phyloP scores from a whole-genome alignment of 805 yeast genomes.

The Jamesozyma hellenica region DNA sequence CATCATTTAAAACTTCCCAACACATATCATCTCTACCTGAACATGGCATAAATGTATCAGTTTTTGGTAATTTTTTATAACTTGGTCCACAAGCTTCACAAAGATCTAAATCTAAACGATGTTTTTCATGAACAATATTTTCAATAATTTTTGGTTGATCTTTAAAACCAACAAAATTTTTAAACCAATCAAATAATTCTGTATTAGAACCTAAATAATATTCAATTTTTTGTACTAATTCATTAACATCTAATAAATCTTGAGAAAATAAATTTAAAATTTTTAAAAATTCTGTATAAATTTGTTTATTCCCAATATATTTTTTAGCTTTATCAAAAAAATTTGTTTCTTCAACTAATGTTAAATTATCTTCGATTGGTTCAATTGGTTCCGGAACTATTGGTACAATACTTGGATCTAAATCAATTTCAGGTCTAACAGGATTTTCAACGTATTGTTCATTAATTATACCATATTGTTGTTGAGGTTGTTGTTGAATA shows the following conservation, averaged over 20 bases:
- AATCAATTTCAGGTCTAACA: conserved; percentile 34
- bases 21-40: conserved; percentile 98
- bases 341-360: conserved; percentile 71
- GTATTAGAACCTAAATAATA: conserved; percentile 73
- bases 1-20: conserved; percentile 96
- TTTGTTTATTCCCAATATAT: conserved; percentile 76
- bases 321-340: conserved; percentile 91
- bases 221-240: conserved; percentile 75
- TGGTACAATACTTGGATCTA: conserved; percentile 65
- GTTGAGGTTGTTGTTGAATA: conserved; percentile 11
- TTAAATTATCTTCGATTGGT: conserved; percentile 45
- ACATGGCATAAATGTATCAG: conserved; percentile 94
- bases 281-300: conserved; percentile 87
- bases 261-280: conserved; percentile 79
- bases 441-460: conserved; percentile 14
- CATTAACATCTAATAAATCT: conserved; percentile 74
- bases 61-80: conserved; percentile 82
- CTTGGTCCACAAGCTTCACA: conserved; percentile 96
- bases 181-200: conserved; percentile 85
- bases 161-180: conserved; percentile 79
- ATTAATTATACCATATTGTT: conserved; percentile 3
- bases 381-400: conserved; percentile 77
- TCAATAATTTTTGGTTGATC: conserved; percentile 82
- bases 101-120: conserved; percentile 75
- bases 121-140: conserved; percentile 78